phyloP scores from a whole-genome alignment of 2,329 filamentous ascomycete species.

The Cladosporium cucumerinum region DNA sequence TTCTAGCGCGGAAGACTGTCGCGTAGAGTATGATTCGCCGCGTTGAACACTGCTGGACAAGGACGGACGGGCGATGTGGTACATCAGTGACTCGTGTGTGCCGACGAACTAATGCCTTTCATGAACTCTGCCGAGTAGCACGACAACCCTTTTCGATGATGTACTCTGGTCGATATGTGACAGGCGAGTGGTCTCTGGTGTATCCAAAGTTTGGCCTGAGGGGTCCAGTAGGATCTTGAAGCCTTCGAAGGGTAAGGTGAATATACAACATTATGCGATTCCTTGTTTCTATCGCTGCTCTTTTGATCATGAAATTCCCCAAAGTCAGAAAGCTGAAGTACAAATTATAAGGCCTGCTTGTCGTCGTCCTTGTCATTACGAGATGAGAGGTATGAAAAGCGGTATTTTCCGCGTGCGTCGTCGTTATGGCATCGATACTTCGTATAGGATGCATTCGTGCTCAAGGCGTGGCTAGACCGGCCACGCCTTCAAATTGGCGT shows the following conservation, averaged over 20 bases:
- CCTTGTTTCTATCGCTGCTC: not conserved
- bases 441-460: not conserved
- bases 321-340: not conserved
- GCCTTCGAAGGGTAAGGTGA: not conserved
- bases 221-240: not conserved
- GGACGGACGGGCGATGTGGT: not conserved
- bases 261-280: not conserved
- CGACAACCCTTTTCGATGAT: not conserved
- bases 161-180: not conserved
- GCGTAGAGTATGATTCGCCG: not conserved
- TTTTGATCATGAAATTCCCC: not conserved
- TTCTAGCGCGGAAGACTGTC: not conserved
- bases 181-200: not conserved
- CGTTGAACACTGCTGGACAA: not conserved
- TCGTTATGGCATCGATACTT: not conserved
- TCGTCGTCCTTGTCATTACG: not conserved
- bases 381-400: not conserved
- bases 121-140: not conserved
- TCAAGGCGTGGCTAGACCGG: not conserved
- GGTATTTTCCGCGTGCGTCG: not conserved
- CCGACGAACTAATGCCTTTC: not conserved
- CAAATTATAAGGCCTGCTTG: not conserved
- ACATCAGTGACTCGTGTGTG: not conserved
- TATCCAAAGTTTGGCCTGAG: not conserved
- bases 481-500: not conserved